Base-by-base conservation (phyloP, 495 filamentous ascomycete genomes). In the Penicillium pulvis region DNA sequence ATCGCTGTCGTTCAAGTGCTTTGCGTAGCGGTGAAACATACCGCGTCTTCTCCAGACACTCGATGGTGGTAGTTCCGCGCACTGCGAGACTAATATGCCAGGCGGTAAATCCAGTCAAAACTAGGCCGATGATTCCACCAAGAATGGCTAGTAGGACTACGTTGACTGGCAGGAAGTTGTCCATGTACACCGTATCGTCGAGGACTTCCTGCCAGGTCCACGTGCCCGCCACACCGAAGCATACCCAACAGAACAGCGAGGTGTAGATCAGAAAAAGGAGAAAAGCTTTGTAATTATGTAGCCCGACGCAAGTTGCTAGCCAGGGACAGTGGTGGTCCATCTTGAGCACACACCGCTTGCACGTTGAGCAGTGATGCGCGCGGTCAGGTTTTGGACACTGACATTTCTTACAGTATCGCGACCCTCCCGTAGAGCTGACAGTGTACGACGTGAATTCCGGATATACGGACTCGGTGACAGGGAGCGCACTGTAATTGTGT, bases 251-350 rank as follows among this genome's bases (percentile, higher is more conserved):
- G 78, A 95, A 97, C 14, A 96, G 50, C 16, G 85, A 89, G 10
- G 90, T 91, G 69, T 98, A 98, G 53, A 95, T 88, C 26, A 98
- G 81, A 73, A 98, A 98, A 9, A 98, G 81, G 36, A 98, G 69
- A 71, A 98, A 98, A 6, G 92, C 81, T 72, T 98, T 98, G 79
- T 97, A 96, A 74, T 98, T 98, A 64, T 85, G 82, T 56, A 98
- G 75, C 24, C 95, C 95, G 47, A 98, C 89, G 68, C 94, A 98
- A 3, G 91, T 97, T 19, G 95, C 94, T 48, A 98, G 81, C 94
- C 94, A 98, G 6, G 94, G 94, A 66, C 94, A 98, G 76, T 98
- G 94, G 72, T 98, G 94, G 71, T 98, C 94, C 94, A 98, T 98
- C 75, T 98, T 98, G 68, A 98, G 79, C 11, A 98, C 93, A 71